Percentiles rank a stretch among this genome's conserved stretches.
phyloP scores from a whole-genome alignment of 352 stramenopile genomes.

The Phytophthora kernoviae region DNA sequence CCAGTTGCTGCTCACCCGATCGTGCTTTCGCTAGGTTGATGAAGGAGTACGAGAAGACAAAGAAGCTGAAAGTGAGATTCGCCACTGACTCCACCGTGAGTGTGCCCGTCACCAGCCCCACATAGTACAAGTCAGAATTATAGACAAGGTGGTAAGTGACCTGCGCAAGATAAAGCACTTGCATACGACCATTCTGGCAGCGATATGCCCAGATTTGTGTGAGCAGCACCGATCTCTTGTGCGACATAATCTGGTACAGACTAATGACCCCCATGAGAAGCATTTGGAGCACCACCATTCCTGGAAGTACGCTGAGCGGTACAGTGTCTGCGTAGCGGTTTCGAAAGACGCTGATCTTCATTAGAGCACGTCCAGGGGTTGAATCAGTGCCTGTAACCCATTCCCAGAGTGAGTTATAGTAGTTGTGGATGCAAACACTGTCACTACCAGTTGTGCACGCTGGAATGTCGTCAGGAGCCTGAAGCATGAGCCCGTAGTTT shows the following conservation, averaged over 20 bases:
- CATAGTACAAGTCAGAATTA: slow-evolving; percentile 25
- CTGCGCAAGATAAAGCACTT: slow-evolving; percentile 26
- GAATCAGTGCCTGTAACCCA: slow-evolving; percentile 16
- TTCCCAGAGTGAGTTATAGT: slow-evolving; percentile 37
- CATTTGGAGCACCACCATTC: slow-evolving; percentile 21
- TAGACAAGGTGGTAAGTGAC: slow-evolving; percentile 22
- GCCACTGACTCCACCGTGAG: slow-evolving; percentile 21
- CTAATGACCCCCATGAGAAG: slow-evolving; percentile 30
- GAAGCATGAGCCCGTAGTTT: slow-evolving; percentile 32
- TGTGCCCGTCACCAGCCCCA: slow-evolving; percentile 31
- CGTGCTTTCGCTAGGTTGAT: slow-evolving; percentile 29
- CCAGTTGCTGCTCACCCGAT: slow-evolving; percentile 32
- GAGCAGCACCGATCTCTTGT: slow-evolving; percentile 24
- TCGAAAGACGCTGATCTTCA: slow-evolving; percentile 21
- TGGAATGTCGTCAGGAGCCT: slow-evolving; percentile 23
- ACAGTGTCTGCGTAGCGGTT: slow-evolving; percentile 19
- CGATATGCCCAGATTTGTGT: slow-evolving; percentile 26
- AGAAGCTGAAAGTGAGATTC: slow-evolving; percentile 29
- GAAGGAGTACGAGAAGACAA: slow-evolving; percentile 31
- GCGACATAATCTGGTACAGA: slow-evolving; percentile 29
- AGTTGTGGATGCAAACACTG: slow-evolving; percentile 31
- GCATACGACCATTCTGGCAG: slow-evolving; percentile 29
- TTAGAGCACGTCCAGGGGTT: neutral
- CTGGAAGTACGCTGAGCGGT: slow-evolving; percentile 14
- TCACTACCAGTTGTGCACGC: slow-evolving; percentile 17